These are phyloP conservation scores for Scopulariopsis brevicaulis DNA, from an alignment of 2,329 filamentous ascomycete species.

Conservation along the genomic window DNA sequence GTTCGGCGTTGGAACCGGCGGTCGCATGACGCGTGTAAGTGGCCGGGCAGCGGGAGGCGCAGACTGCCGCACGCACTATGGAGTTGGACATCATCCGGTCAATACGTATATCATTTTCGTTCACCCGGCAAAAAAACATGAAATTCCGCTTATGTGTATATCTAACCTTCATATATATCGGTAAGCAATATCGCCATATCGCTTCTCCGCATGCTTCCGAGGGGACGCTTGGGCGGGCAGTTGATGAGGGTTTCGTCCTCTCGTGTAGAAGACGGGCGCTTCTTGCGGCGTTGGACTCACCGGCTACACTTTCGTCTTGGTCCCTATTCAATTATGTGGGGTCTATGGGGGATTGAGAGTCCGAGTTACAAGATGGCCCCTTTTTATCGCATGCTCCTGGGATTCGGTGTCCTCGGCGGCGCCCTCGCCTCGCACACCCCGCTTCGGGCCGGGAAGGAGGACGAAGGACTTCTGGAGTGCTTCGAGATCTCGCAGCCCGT, in stretches of 20 bases:
- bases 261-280: too few species aligned
- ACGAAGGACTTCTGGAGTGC: constrained; percentile 33
- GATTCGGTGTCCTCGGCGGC: not conserved
- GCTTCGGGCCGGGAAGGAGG: not conserved
- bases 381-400: not conserved
- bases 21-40: too few species aligned
- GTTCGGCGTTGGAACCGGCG: too few species aligned
- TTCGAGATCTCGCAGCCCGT: constrained; percentile 62
- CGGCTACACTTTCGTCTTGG: not conserved
- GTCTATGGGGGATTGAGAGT: not conserved
- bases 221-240: too few species aligned
- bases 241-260: too few species aligned
- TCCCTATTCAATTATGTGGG: not conserved
- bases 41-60: too few species aligned
- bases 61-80: too few species aligned
- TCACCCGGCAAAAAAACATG: not conserved
- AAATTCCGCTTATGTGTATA: not conserved
- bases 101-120: not conserved
- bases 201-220: not conserved
- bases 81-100: not conserved
- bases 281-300: too few species aligned
- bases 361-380: not conserved
- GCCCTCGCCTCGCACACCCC: not conserved
- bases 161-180: not conserved
- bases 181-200: not conserved